Base-by-base conservation (phyloP, 306 rosid genomes). In the Vigna hirtella region DNA sequence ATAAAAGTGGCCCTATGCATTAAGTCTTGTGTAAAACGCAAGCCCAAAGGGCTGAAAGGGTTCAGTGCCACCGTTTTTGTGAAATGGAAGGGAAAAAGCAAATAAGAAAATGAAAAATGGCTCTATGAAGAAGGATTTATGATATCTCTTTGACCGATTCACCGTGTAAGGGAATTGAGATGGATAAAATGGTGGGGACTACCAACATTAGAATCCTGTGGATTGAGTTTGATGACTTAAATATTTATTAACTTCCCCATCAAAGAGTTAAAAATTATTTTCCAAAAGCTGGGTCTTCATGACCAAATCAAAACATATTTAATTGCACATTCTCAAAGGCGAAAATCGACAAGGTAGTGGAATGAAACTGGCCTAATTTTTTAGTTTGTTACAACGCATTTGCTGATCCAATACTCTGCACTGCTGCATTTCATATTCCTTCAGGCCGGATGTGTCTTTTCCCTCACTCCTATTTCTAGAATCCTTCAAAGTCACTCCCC, bases 41-140 rank as follows among this genome's bases (percentile, higher is more conserved):
- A 75, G 51, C 52, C 72, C 80, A 76, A 63, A 36, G 72, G 73
- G 26, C 72, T 11, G 14, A 34, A 76, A 34, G 18, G 28, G 9
- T 17, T 9, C 2, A 49, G 14, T 4, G 10, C 15, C 24, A 48
- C 3, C 8, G 3, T 2, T 69, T 69, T 67, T 45, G 34, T 18
- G 53, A 66, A 10, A 11, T 47, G 2, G 16, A 4, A 36, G 10
- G 11, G 9, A 42, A 42, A 42, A 42, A 1, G 0, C 0, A 40
- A 8, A 40, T 7, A 40, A 7, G 43, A 9, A 42, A 42, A 45
- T 40, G 50, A 66, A 40, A 24, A 66, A 40, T 10, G 0, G 70
- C 0, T 38, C 28, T 17, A 17, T 4, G 50, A 40, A 65, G 51
- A 36, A 1, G 15, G 1, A 34, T 63, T 7, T 64, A 64, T 17